These are phyloP conservation scores for Geopyxis carbonaria DNA, from an alignment of 495 filamentous ascomycete genomes.

Conservation along the genomic window DNA sequence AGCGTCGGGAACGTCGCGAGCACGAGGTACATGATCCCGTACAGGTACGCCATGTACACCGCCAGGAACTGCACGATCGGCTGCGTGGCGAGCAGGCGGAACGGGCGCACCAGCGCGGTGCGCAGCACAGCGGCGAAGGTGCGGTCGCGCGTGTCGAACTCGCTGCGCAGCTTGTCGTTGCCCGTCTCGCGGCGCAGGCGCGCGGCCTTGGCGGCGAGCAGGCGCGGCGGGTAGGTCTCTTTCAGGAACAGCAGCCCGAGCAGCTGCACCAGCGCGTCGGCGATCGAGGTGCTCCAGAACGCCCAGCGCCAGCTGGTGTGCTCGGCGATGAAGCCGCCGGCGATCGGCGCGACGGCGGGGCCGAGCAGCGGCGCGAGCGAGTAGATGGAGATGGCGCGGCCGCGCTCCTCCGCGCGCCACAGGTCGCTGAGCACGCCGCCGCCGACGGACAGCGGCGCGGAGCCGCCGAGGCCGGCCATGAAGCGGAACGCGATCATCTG, in stretches of 20 bases:
- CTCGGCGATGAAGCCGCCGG: conserved; percentile 37
- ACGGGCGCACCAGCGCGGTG: conserved; percentile 30
- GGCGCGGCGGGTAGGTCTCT: conserved; percentile 48
- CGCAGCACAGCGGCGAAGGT: conserved; percentile 28
- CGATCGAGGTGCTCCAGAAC: conserved; percentile 41
- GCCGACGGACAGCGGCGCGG: conserved; percentile 34
- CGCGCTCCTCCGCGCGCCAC: conserved; percentile 30
- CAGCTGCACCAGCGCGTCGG: conserved; percentile 27
- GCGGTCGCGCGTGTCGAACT: conserved; percentile 38
- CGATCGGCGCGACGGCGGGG: conserved; percentile 39
- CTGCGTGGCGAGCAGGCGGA: conserved; percentile 35
- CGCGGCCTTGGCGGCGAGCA: conserved; percentile 42
- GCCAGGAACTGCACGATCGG: conserved; percentile 34
- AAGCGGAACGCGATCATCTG: conserved; percentile 40
- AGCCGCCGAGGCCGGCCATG: conserved; percentile 35
- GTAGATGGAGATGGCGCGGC: conserved; percentile 35
- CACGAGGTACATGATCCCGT: conserved; percentile 52
- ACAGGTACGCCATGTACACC: conserved; percentile 40
- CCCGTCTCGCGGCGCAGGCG: conserved; percentile 44
- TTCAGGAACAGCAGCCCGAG: conserved; percentile 33
- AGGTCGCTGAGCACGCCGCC: conserved; percentile 41
- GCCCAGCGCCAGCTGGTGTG: conserved; percentile 50
- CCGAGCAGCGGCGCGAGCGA: conserved; percentile 36
- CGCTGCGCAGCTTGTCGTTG: conserved; percentile 43
- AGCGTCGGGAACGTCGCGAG: conserved; percentile 51